Evolutionary conservation across 1,284 basidiomycete species (phyloP), one percentile per base, ranked within the genome.

Genomic region (Pterulicium gracile): DNA sequence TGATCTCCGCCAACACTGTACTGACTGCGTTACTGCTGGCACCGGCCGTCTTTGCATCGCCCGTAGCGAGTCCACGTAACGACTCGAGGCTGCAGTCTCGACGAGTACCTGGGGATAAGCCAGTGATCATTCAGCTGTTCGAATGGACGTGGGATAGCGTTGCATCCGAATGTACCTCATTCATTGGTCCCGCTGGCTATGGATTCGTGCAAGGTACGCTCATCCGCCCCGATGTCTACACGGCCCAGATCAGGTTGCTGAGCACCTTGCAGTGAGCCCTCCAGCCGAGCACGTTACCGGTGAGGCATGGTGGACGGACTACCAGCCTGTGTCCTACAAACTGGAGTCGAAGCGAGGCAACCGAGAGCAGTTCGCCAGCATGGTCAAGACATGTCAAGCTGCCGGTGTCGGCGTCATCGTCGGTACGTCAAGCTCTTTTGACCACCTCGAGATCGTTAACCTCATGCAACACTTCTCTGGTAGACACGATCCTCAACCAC

Each of bases 261-360:
- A n/a, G n/a, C n/a, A n/a, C n/a, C n/a, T n/a, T n/a, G n/a, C n/a
- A 34, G 27, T 10, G 12, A 10, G 10, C 46, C 71, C 70, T 2
- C 65, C 72, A 2, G 62, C 64, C 44, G 73, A 76, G 50, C 69
- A 72, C 51, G 58, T 75, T 40, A 56, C 58, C 18, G 77, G 77
- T 4, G 18, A 57, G 4, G 67, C 79, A 54, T 81, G 79, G 79
- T 81, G 78, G 79, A 81, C 78, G 1, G 78, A 81, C 56, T 81
- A 82, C 54, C 79, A 82, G 52, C 75, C 77, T 2, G 78, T 81
- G 1, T 79, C 78, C 0, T 81, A 80, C 55, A 78, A 48, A 22
- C 55, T 81, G 43, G 74, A 67, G 1, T 77, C 74, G 2, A 81
- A 81, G 56, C 73, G 75, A 1, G 79, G 78, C 3, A 65, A 72